phyloP scores from a whole-genome alignment of 2,329 filamentous ascomycete genomes.

The Pseudovirgaria hyperparasitica region DNA sequence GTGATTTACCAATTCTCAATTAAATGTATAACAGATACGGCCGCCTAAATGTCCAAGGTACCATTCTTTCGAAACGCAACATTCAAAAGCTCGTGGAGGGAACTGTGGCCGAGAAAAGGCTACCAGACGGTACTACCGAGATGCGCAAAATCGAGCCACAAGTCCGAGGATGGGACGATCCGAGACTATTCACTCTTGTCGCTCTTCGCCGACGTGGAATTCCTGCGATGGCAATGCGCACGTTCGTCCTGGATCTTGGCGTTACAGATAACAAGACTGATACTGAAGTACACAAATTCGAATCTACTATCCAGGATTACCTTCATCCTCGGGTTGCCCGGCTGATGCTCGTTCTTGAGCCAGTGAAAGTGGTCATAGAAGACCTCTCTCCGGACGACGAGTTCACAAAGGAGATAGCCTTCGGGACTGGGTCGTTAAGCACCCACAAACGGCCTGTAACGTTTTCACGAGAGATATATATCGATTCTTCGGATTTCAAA shows the following conservation, averaged over 20 bases:
- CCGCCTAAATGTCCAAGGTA: conserved; percentile 68
- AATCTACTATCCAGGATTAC: conserved; percentile 72
- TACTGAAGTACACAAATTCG: conserved; percentile 73
- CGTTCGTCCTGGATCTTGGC: conserved; percentile 83
- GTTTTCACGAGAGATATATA: conserved; percentile 71
- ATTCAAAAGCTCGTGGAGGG: conserved; percentile 68
- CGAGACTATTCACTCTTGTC: conserved; percentile 76
- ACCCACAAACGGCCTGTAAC: conserved; percentile 44
- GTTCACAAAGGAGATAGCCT: conserved; percentile 56
- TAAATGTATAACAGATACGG: conserved; percentile 35
- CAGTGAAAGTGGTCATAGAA: conserved; percentile 69
- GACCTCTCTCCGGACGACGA: conserved; percentile 58
- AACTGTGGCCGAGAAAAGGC: conserved; percentile 31
- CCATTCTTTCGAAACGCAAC: conserved; percentile 76
- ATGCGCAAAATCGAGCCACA: conserved; percentile 32
- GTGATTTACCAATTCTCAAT: conserved; percentile 10
- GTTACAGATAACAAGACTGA: conserved; percentile 72
- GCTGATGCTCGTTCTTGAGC: conserved; percentile 80
- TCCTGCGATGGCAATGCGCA: conserved; percentile 75
- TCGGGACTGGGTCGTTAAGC: conserved; percentile 50
- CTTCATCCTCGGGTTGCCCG: conserved; percentile 80
- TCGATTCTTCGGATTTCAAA: conserved; percentile 69
- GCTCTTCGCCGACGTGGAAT: conserved; percentile 73
- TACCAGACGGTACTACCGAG: conserved; percentile 28
- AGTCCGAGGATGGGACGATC: conserved; percentile 85